phyloP scores from a whole-genome alignment of 768 basidiomycete genomes.

The Trametes sanguinea region DNA sequence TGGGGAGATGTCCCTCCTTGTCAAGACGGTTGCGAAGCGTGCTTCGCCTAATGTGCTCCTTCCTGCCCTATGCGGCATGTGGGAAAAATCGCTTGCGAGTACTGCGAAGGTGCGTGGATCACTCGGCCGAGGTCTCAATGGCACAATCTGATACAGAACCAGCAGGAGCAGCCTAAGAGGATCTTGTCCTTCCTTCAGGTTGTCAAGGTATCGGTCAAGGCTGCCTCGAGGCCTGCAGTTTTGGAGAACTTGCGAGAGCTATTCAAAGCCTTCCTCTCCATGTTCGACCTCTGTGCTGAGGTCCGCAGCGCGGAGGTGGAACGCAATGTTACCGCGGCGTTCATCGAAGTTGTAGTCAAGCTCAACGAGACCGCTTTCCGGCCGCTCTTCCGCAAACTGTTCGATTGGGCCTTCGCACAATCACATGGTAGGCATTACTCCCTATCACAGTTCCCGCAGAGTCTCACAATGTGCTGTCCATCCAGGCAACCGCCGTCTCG shows the following conservation, averaged over 20 bases:
- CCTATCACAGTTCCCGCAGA: neutral
- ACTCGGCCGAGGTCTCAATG: too few relatives aligned
- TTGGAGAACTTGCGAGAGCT: slow-evolving; percentile 63
- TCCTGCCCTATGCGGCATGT: slow-evolving; percentile 60
- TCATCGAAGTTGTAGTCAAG: slow-evolving; percentile 88
- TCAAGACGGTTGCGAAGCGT: slow-evolving; percentile 70
- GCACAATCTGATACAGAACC: too few relatives aligned
- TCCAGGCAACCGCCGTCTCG: slow-evolving; percentile 53
- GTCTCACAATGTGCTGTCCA: neutral
- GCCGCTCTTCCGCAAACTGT: slow-evolving; percentile 86
- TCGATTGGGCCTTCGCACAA: slow-evolving; percentile 90
- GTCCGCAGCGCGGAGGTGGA: slow-evolving; percentile 36
- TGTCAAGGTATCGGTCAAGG: slow-evolving; percentile 63
- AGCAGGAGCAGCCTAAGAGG: slow-evolving; percentile 17
- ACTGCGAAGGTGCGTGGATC: slow-evolving; percentile 1
- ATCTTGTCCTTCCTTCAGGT: slow-evolving; percentile 63
- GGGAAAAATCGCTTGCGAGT: slow-evolving; percentile 35
- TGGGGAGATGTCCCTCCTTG: slow-evolving; percentile 44
- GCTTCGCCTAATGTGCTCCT: slow-evolving; percentile 68
- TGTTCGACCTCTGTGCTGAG: slow-evolving; percentile 54
- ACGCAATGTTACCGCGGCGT: slow-evolving; percentile 60
- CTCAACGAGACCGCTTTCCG: slow-evolving; percentile 90
- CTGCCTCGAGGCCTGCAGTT: slow-evolving; percentile 63
- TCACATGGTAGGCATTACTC: slow-evolving; percentile 43
- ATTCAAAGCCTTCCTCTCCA: slow-evolving; percentile 80